A percentile compares a stretch with the other conserved stretches of the same genome.
Evolutionary conservation across 2,329 filamentous ascomycete species (phyloP).

Genomic region (Septoria petroselini): DNA sequence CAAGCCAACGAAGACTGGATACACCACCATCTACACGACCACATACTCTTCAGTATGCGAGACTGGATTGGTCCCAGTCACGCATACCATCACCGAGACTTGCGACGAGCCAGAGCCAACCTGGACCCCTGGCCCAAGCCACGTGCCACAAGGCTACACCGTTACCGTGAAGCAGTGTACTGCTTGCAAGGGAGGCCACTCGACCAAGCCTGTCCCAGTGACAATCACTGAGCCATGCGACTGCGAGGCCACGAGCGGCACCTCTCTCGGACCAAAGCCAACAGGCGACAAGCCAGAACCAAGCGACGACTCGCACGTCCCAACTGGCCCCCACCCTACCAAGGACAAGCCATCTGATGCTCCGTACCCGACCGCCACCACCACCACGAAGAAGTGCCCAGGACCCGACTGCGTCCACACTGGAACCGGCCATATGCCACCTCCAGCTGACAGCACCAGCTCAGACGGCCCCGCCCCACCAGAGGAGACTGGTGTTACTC

Average conservation of each 20-base stretch:
- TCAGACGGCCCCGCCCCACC: slow-evolving; percentile 2
- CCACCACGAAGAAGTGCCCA: slow-evolving; percentile 25
- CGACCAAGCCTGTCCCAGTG: slow-evolving; percentile 28
- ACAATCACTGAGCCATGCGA: slow-evolving; percentile 40
- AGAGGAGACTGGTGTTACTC: slow-evolving; percentile 18
- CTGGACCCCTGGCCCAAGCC: slow-evolving; percentile 35
- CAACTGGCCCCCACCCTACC: not conserved
- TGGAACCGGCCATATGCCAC: slow-evolving; percentile 23
- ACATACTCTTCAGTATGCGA: slow-evolving; percentile 37
- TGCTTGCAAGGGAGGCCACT: slow-evolving; percentile 31
- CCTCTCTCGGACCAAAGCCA: slow-evolving; percentile 21
- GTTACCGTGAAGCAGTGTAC: slow-evolving; percentile 36
- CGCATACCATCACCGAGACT: slow-evolving; percentile 40
- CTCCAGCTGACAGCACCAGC: slow-evolving; percentile 9
- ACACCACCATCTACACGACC: slow-evolving; percentile 41
- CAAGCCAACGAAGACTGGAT: slow-evolving; percentile 20
- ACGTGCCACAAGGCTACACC: slow-evolving; percentile 39
- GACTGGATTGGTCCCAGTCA: slow-evolving; percentile 35
- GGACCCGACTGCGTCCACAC: slow-evolving; percentile 29
- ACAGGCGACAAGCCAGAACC: not conserved
- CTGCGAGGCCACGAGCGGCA: slow-evolving; percentile 34
- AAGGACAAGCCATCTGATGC: not conserved
- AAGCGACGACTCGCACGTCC: slow-evolving; percentile 1
- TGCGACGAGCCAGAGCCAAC: slow-evolving; percentile 38
- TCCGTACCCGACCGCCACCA: slow-evolving; percentile 23